These are phyloP conservation scores for Panellus pusillus DNA, from an alignment of 768 basidiomycete genomes.

Conservation along the genomic window DNA sequence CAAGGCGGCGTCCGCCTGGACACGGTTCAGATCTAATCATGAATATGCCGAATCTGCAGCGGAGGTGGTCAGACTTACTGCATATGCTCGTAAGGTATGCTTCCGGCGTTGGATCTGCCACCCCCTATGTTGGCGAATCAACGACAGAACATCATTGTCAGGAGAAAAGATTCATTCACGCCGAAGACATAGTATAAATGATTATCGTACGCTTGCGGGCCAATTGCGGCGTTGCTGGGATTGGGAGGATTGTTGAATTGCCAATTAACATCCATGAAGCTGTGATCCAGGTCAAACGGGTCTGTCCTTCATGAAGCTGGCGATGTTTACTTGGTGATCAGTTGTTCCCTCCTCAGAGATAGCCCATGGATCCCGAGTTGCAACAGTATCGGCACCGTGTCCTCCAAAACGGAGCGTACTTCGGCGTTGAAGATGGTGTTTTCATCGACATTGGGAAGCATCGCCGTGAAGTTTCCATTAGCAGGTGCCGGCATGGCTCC, in stretches of 20 bases:
- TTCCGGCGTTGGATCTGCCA: conserved; percentile 60
- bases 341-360: conserved; percentile 10
- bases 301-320: neutral
- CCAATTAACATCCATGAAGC: conserved; percentile 84
- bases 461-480: conserved; percentile 27
- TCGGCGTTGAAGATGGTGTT: conserved; percentile 27
- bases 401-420: conserved; percentile 31
- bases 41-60: neutral
- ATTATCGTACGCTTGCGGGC: conserved; percentile 76
- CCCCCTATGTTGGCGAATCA: conserved; percentile 46
- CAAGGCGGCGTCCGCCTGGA: conserved; percentile 46
- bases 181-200: conserved; percentile 78
- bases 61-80: conserved; percentile 46
- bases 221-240: conserved; percentile 65
- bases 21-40: conserved; percentile 55
- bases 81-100: conserved; percentile 71
- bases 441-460: conserved; percentile 24
- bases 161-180: conserved; percentile 34
- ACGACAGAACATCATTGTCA: conserved; percentile 6
- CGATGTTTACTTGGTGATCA: conserved; percentile 37
- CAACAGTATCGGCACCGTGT: conserved; percentile 38
- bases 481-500: conserved; percentile 20
- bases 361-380: conserved; percentile 25
- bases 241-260: conserved; percentile 69
- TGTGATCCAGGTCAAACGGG: conserved; percentile 29